phyloP scores from a whole-genome alignment of 2,329 filamentous ascomycete species.

The Diaporthe eres region DNA sequence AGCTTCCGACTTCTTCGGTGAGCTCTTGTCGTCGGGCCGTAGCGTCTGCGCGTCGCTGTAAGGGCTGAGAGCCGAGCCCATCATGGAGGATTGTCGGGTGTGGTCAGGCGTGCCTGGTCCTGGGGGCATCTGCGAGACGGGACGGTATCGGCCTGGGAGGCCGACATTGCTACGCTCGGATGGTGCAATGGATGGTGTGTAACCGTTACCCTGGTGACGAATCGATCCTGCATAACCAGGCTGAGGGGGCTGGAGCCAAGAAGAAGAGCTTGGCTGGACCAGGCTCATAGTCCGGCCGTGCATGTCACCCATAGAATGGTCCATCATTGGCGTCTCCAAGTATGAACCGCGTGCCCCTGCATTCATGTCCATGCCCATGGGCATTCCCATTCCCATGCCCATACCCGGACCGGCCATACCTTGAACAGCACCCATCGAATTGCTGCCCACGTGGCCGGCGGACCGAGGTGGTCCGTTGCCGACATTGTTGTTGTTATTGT shows the following conservation, averaged over 20 bases:
- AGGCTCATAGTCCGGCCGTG: constrained; percentile 84
- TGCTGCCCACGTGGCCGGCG: constrained; percentile 53
- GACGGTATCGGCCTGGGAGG: constrained; percentile 89
- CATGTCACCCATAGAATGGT: constrained; percentile 59
- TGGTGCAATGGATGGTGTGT: constrained; percentile 92
- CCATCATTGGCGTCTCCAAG: constrained; percentile 58
- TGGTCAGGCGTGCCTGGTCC: constrained; percentile 48
- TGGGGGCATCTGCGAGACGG: constrained; percentile 78
- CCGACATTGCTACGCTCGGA: constrained; percentile 96
- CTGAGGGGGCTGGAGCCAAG: constrained; percentile 66
- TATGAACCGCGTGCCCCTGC: constrained; percentile 59
- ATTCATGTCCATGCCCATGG: constrained; percentile 45
- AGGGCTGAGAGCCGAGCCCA: constrained; percentile 56
- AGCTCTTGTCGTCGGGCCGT: constrained; percentile 46
- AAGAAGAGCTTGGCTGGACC: constrained; percentile 77
- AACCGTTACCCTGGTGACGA: constrained; percentile 68
- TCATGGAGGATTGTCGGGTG: constrained; percentile 57
- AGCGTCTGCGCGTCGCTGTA: constrained; percentile 48
- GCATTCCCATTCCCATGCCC: constrained; percentile 42
- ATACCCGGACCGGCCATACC: constrained; percentile 52
- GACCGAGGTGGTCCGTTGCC: constrained; percentile 47
- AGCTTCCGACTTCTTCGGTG: constrained; percentile 55
- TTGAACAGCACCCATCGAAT: constrained; percentile 60
- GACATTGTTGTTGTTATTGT: constrained; percentile 43
- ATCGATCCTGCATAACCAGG: constrained; percentile 66